Evolutionary conservation across 208 protist species (phyloP).

Genomic region (Leishmania martiniquensis): DNA sequence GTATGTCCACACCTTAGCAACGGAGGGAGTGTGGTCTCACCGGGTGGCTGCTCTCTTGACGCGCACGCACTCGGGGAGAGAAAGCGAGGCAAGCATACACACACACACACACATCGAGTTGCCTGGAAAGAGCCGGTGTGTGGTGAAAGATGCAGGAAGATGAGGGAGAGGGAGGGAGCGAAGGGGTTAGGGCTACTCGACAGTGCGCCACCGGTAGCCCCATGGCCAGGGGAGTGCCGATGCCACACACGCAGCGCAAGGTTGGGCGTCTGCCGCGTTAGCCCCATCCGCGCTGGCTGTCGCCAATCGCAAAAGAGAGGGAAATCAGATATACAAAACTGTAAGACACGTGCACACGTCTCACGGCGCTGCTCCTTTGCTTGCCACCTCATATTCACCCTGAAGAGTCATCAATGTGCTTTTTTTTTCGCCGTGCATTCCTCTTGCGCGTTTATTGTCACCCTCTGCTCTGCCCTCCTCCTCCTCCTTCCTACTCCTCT

Average conservation of each 20-base stretch:
- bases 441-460: background rate
- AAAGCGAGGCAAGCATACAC: background rate
- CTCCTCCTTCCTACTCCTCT: too few relatives aligned
- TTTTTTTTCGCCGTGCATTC: background rate
- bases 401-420: background rate
- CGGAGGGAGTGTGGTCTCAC: background rate
- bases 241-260: background rate
- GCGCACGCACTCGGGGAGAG: background rate
- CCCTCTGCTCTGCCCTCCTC: background rate
- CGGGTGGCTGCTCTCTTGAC: background rate
- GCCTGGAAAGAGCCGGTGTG: background rate
- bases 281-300: background rate
- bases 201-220: background rate
- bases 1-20: background rate
- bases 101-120: background rate
- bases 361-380: background rate
- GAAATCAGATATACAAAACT: background rate
- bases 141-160: background rate
- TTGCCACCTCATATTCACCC: background rate
- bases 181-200: background rate
- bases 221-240: background rate
- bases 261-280: background rate
- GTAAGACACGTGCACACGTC: background rate
- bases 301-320: background rate
- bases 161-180: background rate